Conservation (phyloP, 1,139 yeast species). For the Debaryomyces nepalensis region DNA sequence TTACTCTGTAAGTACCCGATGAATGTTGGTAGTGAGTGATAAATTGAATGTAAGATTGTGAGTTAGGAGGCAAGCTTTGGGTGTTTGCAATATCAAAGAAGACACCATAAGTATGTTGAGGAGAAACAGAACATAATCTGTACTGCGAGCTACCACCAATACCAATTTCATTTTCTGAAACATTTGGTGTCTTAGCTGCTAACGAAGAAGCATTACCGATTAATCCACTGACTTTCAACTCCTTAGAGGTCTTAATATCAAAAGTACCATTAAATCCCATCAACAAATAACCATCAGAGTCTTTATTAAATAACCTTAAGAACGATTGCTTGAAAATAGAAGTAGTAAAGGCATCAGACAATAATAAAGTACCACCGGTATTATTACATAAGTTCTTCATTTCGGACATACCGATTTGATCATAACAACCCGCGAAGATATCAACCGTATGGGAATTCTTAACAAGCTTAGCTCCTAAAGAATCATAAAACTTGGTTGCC, state of each 20-base stretch:
- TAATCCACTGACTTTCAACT: constrained; percentile 87
- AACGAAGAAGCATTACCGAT: constrained; percentile 92
- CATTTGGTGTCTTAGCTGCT: constrained; percentile 64
- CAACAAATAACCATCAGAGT: constrained; percentile 78
- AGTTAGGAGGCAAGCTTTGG: constrained; percentile 50
- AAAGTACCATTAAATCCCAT: constrained; percentile 89
- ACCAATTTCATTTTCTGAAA: constrained; percentile 93
- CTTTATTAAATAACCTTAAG: constrained; percentile 83
- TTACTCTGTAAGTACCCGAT: constrained; percentile 79
- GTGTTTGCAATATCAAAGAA: constrained; percentile 83
- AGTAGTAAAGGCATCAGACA: constrained; percentile 95
- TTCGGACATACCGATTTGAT: constrained; percentile 96
- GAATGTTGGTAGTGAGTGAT: constrained; percentile 80
- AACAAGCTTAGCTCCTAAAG: constrained; percentile 67
- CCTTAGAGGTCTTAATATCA: constrained; percentile 87
- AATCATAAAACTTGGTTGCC: constrained; percentile 85
- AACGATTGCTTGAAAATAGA: constrained; percentile 95
- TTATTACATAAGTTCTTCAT: constrained; percentile 87
- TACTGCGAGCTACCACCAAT: constrained; percentile 90
- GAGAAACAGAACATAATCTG: constrained; percentile 82
- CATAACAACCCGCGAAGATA: constrained; percentile 96
- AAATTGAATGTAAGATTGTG: constrained; percentile 67
- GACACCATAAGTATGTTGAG: constrained; percentile 83
- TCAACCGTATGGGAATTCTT: constrained; percentile 88
- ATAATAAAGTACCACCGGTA: constrained; percentile 92